Base-by-base conservation (phyloP, 2,329 filamentous ascomycete species). In the Didymella segeticola region DNA sequence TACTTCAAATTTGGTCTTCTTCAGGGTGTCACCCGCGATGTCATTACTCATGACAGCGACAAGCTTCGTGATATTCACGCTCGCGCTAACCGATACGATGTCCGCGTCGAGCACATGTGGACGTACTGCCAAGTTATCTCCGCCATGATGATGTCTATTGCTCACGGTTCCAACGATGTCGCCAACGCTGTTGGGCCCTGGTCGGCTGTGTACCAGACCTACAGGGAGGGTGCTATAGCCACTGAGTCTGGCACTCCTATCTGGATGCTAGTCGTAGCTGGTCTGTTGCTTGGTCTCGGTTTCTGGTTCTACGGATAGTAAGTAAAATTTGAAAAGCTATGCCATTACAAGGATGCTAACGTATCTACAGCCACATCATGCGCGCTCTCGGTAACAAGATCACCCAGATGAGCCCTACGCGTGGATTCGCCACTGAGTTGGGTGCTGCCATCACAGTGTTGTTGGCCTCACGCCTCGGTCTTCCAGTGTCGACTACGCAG, bases 111-210 rank as follows among this genome's bases (percentile, higher is more conserved):
- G 62, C 78, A 82, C 64, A 68, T 79, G 43, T 80, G 75, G 73
- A 79, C 78, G 1, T 81, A 72, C 51, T 68, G 68, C 43, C 71
- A 73, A 48, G 67, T 73, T 23, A 54, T 76, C 30, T 70, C 87
- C 26, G 88, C 88, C 53, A 88, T 86, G 77, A 89, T 87, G 53
- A 87, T 87, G 26, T 89, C 86, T 2, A 90, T 90, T 64, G 86
- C 87, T 1, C 88, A 89, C 74, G 86, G 86, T 20, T 84, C 85
- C 61, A 89, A 89, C 69, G 86, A 89, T 56, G 83, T 89, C 17
- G 78, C 83, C 62, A 88, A 84, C 67, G 84, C 61, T 3, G 63
- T 67, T 8, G 66, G 62, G 8, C 86, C 86, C 1, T 87, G 83
- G 66, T 83, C 86, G 2, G 82, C 84, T 46, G 84, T 88, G 63